These are phyloP conservation scores for Coniochaeta sp. DNA, from an alignment of 2,329 filamentous ascomycete species.

Conservation along the genomic window DNA sequence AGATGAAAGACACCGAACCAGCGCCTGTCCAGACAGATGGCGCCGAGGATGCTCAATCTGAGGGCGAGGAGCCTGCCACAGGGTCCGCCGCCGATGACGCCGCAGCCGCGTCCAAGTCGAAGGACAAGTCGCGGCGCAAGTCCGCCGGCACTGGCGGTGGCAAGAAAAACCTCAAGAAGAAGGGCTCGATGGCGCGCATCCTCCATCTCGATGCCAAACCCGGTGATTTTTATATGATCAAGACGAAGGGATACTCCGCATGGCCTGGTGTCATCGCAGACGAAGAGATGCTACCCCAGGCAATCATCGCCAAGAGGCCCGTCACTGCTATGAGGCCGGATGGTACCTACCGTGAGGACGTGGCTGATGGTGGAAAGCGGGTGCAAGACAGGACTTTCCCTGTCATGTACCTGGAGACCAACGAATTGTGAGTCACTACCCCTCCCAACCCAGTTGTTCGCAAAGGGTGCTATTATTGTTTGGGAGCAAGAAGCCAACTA, in stretches of 20 bases:
- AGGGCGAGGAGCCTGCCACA: conserved; percentile 22
- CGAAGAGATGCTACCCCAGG: conserved; percentile 84
- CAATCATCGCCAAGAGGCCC: conserved; percentile 71
- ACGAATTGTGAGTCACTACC: conserved; percentile 81
- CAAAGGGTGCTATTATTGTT: too few relatives aligned
- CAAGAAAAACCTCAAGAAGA: conserved; percentile 82
- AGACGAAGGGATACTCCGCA: conserved; percentile 87
- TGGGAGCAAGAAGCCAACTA: neutral
- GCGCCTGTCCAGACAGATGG: conserved; percentile 27
- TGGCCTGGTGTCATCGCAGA: conserved; percentile 95
- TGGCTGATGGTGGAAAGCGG: conserved; percentile 80
- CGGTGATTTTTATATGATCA: conserved; percentile 86
- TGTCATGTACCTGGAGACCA: conserved; percentile 90
- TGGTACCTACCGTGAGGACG: conserved; percentile 82
- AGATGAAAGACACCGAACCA: conserved; percentile 66
- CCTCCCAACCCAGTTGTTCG: too few relatives aligned
- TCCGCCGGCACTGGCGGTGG: conserved; percentile 58
- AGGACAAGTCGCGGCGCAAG: conserved; percentile 61
- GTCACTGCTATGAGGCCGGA: conserved; percentile 77
- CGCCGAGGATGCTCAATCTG: conserved; percentile 3
- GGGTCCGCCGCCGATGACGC: too few relatives aligned
- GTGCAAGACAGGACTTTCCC: conserved; percentile 80
- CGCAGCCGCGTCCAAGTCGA: conserved; percentile 33
- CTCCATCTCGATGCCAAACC: conserved; percentile 75
- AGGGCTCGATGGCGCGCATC: conserved; percentile 68